phyloP scores from a whole-genome alignment of 2,329 filamentous ascomycete species.

The Penicillium vulpinum region DNA sequence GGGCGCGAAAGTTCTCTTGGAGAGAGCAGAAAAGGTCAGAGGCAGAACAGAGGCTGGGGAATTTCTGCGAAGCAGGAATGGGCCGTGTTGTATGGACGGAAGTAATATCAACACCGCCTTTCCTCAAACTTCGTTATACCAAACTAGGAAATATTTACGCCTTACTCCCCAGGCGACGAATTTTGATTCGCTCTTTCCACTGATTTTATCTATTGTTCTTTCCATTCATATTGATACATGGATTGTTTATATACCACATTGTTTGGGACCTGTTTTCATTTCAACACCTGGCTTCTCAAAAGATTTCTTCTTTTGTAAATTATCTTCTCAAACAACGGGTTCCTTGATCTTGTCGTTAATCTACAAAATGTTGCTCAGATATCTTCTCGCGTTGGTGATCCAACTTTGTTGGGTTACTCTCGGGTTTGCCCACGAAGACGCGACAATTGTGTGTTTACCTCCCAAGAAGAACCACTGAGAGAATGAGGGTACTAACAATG shows the following conservation, averaged over 20 bases:
- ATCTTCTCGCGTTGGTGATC: neutral
- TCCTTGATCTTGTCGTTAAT: neutral
- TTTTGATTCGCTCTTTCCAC: neutral
- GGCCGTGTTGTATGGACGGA: neutral
- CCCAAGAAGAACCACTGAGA: neutral
- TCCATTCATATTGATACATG: neutral
- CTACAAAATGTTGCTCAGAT: neutral
- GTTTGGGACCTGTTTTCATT: neutral
- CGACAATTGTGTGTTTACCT: constrained; percentile 4
- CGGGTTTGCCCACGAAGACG: neutral
- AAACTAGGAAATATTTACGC: neutral
- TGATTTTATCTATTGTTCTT: neutral
- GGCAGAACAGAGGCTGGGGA: too few species aligned
- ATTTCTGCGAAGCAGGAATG: neutral
- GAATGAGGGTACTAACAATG: neutral
- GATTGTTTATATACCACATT: neutral
- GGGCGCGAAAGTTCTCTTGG: neutral
- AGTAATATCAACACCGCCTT: neutral
- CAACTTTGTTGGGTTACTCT: constrained; percentile 1
- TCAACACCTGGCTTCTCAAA: neutral
- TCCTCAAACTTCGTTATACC: neutral
- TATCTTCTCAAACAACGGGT: neutral
- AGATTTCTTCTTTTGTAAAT: neutral
- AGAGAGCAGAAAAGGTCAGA: neutral
- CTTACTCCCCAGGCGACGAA: neutral